phyloP scores from a whole-genome alignment of 495 filamentous ascomycete genomes.

The Amniculicola lignicola region DNA sequence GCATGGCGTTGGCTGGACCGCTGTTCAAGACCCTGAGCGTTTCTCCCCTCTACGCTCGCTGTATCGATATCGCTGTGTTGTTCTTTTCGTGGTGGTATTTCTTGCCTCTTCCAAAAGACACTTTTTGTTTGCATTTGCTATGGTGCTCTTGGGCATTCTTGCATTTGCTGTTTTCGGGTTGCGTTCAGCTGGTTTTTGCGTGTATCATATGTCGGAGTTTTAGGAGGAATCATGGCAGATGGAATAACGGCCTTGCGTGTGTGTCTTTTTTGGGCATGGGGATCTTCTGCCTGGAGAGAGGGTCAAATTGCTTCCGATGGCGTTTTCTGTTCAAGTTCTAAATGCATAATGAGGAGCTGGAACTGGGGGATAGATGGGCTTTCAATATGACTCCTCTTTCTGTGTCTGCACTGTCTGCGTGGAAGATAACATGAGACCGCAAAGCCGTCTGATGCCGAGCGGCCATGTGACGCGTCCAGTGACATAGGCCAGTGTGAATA shows the following conservation, averaged over 20 bases:
- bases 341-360: constrained; percentile 1
- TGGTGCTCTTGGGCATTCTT: constrained; percentile 1
- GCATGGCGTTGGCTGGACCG: constrained; percentile 29
- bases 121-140: constrained; percentile 25
- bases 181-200: background rate
- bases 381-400: constrained; percentile 21
- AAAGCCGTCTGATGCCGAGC: no score
- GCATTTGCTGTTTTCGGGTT: background rate
- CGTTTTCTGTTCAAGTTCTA: no score
- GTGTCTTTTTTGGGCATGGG: no score
- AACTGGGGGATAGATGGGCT: background rate
- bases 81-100: constrained; percentile 13
- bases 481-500: no score
- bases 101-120: constrained; percentile 6
- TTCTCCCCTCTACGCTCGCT: constrained; percentile 23
- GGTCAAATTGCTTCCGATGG: no score
- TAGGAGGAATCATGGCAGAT: background rate
- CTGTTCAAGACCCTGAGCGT: constrained; percentile 5
- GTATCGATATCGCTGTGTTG: constrained; percentile 17
- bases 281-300: no score
- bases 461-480: no score
- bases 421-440: no score
- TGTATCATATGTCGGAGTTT: constrained; percentile 16
- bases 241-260: constrained; percentile 6
- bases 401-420: no score